Evolutionary conservation across 1,284 basidiomycete species (phyloP).

Genomic region (Leccinum subatratum): DNA sequence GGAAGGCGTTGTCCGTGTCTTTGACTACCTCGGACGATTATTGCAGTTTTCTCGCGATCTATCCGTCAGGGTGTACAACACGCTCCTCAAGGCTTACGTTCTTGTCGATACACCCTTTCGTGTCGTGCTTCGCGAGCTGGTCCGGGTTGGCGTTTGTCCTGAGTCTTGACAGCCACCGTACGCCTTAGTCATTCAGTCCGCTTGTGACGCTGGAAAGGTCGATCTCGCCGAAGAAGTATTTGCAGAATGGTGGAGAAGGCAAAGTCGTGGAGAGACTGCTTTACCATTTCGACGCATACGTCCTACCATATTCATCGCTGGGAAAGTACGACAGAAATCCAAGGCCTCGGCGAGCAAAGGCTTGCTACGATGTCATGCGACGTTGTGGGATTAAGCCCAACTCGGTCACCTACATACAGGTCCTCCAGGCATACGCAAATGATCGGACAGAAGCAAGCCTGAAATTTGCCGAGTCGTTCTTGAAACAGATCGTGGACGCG

Average conservation of each 20-base stretch:
- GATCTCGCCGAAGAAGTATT: constrained; percentile 66
- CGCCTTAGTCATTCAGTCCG: constrained; percentile 76
- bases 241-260: constrained; percentile 56
- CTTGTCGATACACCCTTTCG: constrained; percentile 73
- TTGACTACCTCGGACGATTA: constrained; percentile 59
- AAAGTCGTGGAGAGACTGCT: constrained; percentile 34
- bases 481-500: constrained; percentile 44
- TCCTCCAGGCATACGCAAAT: constrained; percentile 61
- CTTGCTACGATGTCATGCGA: constrained; percentile 73
- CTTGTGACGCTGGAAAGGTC: constrained; percentile 74
- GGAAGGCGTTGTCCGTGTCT: constrained; percentile 66
- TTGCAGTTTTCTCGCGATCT: constrained; percentile 37
- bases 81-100: constrained; percentile 82
- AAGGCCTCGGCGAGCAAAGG: constrained; percentile 57
- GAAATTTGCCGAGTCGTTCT: constrained; percentile 57
- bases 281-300: constrained; percentile 50
- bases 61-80: constrained; percentile 65
- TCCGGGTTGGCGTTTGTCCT: constrained; percentile 49
- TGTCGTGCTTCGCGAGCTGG: constrained; percentile 57
- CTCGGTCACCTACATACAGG: constrained; percentile 67
- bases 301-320: constrained; percentile 82
- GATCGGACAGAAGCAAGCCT: constrained; percentile 47
- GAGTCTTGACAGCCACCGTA: too few relatives aligned
- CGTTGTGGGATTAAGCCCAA: constrained; percentile 64
- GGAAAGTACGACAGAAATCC: constrained; percentile 62